Conservation (phyloP, 257 asterid genomes). For the Linderniella brevidens region DNA sequence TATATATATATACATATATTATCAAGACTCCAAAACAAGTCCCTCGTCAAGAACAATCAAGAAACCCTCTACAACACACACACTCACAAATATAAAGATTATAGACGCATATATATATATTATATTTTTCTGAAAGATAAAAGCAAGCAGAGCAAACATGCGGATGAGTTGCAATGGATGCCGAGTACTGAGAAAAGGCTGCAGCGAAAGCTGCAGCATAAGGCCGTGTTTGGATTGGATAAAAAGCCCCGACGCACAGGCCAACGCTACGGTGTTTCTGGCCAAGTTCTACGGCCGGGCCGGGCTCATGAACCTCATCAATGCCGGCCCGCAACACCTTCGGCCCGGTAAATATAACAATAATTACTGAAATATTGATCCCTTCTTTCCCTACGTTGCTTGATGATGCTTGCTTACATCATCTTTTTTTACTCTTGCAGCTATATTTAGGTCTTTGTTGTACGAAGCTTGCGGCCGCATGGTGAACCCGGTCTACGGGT, state of each 20-base stretch:
- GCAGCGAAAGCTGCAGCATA: slow-evolving; percentile 3
- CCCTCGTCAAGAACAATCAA: no score
- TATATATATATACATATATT: no score
- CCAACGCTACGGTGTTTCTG: slow-evolving; percentile 4
- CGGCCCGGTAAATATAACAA: slow-evolving; percentile 56
- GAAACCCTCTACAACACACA: no score
- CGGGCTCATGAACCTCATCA: slow-evolving; percentile 23
- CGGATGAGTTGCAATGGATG: slow-evolving; percentile 4
- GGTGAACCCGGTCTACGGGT: slow-evolving; percentile 68
- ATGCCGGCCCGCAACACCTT: slow-evolving; percentile 54
- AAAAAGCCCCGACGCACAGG: slow-evolving; percentile 3
- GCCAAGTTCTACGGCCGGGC: slow-evolving; percentile 7
- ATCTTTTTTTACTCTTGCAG: slow-evolving; percentile 15
- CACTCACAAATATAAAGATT: no score
- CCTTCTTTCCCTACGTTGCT: neutral
- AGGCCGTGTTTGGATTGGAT: slow-evolving; percentile 7
- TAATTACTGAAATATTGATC: neutral
- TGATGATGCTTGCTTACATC: neutral
- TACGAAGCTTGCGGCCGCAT: slow-evolving; percentile 87
- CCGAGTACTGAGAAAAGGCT: slow-evolving; percentile 2
- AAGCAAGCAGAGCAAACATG: neutral
- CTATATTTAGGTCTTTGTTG: slow-evolving; percentile 50
- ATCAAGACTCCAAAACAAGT: no score
- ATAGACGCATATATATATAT: no score
- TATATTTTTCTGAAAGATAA: no score